Base-by-base conservation (phyloP, 2,329 filamentous ascomycete species). In the Phialophora verrucosa region DNA sequence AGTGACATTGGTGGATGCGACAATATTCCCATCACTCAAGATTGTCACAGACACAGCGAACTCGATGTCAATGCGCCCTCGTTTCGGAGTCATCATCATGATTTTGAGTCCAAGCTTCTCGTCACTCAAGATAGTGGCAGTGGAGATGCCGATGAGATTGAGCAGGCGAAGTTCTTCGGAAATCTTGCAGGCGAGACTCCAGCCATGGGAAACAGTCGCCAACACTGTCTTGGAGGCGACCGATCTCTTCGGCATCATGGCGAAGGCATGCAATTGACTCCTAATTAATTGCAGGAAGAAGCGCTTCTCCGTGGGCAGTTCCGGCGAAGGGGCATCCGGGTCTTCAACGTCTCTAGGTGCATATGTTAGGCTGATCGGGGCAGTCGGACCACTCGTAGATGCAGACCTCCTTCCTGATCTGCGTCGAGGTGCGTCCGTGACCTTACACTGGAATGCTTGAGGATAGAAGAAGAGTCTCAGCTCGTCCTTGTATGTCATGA, bases 161-260 rank as follows among this genome's bases (percentile, higher is more conserved):
- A 83, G 76, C 70, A 80, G 76, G 56, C 78, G 78, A 44, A 80
- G 75, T 68, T 83, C 81, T 64, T 81, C 76, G 59, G 80, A 77
- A 7, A 82, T 72, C 4, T 72, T 75, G 53, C 75, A 73, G 2
- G 76, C 75, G 49, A 76, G 73, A 67, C 79, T 74, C 81, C 81
- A 83, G n/a, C 78, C 78, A 51, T 75, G 68, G 8, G 79, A 78
- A 20, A 82, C 74, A 59, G 79, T 78, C 27, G 65, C 70, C n/a
- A 83, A 74, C 25, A 82, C 72, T 27, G 77, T 72, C 61, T 77
- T 80, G 0, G 79, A 73, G 5, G 76, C 66, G 17, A 76, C 70
- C 4, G 73, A 74, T 38, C 77, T 73, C 64, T 77, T 79, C 11
- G 75, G 70, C 59, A 80, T 76, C 17, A 73, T 74, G 2, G 76